These are phyloP conservation scores for Danielozyma ontarioensis DNA, from an alignment of 805 yeast species.

Conservation along the genomic window DNA sequence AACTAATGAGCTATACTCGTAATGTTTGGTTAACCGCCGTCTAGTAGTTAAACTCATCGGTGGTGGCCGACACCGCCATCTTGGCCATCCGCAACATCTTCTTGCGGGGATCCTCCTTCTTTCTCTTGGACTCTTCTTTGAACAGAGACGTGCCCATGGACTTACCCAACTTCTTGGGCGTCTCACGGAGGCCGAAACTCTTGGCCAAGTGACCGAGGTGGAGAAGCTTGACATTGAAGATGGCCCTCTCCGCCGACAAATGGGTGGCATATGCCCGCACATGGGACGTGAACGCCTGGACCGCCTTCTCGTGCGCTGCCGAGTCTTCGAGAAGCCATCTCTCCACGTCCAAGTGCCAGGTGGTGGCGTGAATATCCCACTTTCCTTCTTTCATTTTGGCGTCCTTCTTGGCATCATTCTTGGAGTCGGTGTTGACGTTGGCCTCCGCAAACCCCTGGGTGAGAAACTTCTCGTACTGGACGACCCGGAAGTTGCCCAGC, in stretches of 20 bases:
- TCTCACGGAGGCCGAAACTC: conserved; percentile 89
- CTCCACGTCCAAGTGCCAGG: conserved; percentile 91
- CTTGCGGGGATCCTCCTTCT: conserved; percentile 64
- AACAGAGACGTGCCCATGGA: conserved; percentile 27
- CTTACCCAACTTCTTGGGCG: conserved; percentile 76
- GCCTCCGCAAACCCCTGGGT: conserved; percentile 30
- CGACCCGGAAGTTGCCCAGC: conserved; percentile 25
- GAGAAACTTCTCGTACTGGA: conserved; percentile 29
- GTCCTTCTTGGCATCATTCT: conserved; percentile 27
- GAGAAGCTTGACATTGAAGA: conserved; percentile 73
- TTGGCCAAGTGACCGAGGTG: conserved; percentile 97
- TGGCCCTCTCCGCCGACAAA: conserved; percentile 68
- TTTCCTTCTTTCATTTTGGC: conserved; percentile 37
- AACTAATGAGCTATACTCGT: too few species aligned
- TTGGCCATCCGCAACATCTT: conserved; percentile 75
- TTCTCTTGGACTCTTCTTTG: conserved; percentile 28
- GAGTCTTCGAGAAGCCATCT: conserved; percentile 77
- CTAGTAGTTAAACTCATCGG: conserved; percentile 68
- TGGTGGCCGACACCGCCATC: conserved; percentile 56
- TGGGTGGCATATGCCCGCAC: conserved; percentile 96
- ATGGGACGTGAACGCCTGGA: conserved; percentile 81
- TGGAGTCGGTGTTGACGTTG: conserved; percentile 26
- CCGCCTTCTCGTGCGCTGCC: conserved; percentile 58
- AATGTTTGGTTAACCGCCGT: too few species aligned
- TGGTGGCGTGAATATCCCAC: conserved; percentile 95